Conservation (phyloP, 1,284 basidiomycete species). For the Wallemia ichthyophaga region DNA sequence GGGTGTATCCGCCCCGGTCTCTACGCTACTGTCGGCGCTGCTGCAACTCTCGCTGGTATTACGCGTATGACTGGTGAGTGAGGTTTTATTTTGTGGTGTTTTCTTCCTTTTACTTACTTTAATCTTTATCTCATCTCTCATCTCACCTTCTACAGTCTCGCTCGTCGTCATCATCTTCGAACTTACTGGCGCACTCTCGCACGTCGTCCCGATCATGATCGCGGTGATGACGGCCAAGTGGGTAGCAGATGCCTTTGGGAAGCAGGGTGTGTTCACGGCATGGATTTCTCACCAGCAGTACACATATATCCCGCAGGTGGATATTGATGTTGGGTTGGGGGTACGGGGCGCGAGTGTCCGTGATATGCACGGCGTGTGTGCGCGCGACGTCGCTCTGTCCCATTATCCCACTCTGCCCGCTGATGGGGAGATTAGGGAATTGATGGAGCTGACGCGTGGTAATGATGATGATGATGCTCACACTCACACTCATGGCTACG, state of each 20-base stretch:
- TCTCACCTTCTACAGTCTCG: too few relatives aligned
- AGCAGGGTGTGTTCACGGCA: slow-evolving; percentile 26
- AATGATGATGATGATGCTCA: too few relatives aligned
- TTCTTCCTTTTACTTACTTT: too few relatives aligned
- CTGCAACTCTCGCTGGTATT: slow-evolving; percentile 47
- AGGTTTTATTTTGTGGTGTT: too few relatives aligned
- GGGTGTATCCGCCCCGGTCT: slow-evolving; percentile 46
- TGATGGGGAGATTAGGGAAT: too few relatives aligned
- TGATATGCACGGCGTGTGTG: slow-evolving; percentile 21
- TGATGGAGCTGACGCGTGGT: too few relatives aligned
- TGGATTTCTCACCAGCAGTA: slow-evolving; percentile 22
- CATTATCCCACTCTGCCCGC: too few relatives aligned
- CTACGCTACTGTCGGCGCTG: slow-evolving; percentile 52
- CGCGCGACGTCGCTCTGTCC: neutral
- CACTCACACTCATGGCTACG: too few relatives aligned
- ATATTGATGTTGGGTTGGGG: slow-evolving; percentile 32
- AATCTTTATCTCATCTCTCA: too few relatives aligned
- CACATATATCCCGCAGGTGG: slow-evolving; percentile 38
- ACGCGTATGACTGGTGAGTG: slow-evolving; percentile 42
- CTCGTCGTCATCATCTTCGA: slow-evolving; percentile 94
- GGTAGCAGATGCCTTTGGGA: slow-evolving; percentile 37
- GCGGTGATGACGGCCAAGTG: slow-evolving; percentile 45
- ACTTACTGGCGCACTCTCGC: slow-evolving; percentile 72
- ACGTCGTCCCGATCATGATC: slow-evolving; percentile 73
- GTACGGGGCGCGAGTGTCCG: too few relatives aligned